Percentiles rank a stretch among this genome's conserved stretches.
Evolutionary conservation across 176 grass and related monocot genomes (phyloP).

Genomic region (Bothriochloa decipiens): DNA sequence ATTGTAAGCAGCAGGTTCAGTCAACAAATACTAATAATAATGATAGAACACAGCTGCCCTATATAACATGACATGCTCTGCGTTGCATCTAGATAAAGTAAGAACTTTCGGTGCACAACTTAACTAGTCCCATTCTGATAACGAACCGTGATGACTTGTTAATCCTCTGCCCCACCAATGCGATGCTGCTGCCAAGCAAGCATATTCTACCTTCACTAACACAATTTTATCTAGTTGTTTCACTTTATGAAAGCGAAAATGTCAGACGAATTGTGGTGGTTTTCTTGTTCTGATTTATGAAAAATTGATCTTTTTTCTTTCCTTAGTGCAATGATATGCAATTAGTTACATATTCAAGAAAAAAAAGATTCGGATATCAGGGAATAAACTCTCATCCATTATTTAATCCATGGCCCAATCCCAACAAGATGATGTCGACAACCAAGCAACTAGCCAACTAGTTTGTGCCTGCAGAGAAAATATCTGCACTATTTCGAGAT

Average conservation of each 20-base stretch:
- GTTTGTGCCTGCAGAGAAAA: slow-evolving; percentile 7
- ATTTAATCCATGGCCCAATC: slow-evolving; percentile 2
- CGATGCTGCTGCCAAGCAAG: neutral
- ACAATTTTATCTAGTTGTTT: neutral
- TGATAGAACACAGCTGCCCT: neutral
- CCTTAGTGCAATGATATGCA: neutral
- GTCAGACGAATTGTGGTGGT: neutral
- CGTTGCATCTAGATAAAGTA: neutral
- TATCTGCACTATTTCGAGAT: slow-evolving; percentile 12
- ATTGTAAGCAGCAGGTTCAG: neutral
- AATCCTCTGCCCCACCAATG: neutral
- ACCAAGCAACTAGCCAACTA: slow-evolving; percentile 25
- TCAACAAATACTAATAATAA: neutral
- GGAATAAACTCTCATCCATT: slow-evolving; percentile 19
- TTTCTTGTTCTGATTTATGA: too few relatives aligned
- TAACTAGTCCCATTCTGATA: neutral
- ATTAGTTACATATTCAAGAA: neutral
- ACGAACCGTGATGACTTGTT: neutral
- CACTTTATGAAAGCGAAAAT: neutral
- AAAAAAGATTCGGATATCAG: neutral
- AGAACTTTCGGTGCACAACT: neutral
- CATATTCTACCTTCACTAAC: neutral
- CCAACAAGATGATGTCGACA: slow-evolving; percentile 5
- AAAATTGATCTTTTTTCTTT: neutral
- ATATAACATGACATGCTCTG: neutral